Evolutionary conservation across 768 basidiomycete genomes (phyloP), one percentile per base, ranked within the genome.

Genomic region (Mrakia frigida): DNA sequence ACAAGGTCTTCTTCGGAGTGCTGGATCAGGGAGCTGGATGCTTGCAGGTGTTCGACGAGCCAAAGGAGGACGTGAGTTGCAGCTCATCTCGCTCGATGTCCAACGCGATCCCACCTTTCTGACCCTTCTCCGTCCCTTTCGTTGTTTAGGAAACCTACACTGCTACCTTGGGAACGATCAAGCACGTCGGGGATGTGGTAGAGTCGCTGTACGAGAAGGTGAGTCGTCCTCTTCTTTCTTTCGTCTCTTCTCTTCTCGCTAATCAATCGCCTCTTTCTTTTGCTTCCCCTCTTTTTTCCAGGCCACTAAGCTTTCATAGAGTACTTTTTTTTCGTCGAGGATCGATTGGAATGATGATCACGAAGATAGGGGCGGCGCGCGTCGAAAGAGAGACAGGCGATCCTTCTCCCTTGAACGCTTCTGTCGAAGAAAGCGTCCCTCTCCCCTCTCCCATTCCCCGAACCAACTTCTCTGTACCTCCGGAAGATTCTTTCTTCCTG

Each of bases 21-120:
- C 87, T 99, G n/a, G 96, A 98, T 82, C 96, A 98, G 82, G 94
- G 93, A 37, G 88, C 92, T 3, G 94, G 94, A 0, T 94, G 94
- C 81, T 84, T 98, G 69, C 85, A 97, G 70, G 89, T 98, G n/a
- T 98, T 92, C 78, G 92, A 97, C 75, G 87, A 93, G 82, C 88
- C 89, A 0, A 91, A 92, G 80, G 88, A 88, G 18, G 94, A 97
- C 84, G 93, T 93, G 80, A 75, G 92, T 87, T 4, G 39, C 75
- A 74, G 35, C 52, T 75, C 72, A 63, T 52, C 70, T 41, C n/a
- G 43, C 14, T 37, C n/a, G 50, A 14, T 11, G 35, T 35, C 76
- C 37, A 31, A 43, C 31, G 11, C 35, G 37, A 43, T 63, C 35
- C 6, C 37, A n/a, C 31, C 25, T 52, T 10, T 3, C 43, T 21